Conservation (phyloP, 2,329 filamentous ascomycete species). For the Diaporthe ilicicola region DNA sequence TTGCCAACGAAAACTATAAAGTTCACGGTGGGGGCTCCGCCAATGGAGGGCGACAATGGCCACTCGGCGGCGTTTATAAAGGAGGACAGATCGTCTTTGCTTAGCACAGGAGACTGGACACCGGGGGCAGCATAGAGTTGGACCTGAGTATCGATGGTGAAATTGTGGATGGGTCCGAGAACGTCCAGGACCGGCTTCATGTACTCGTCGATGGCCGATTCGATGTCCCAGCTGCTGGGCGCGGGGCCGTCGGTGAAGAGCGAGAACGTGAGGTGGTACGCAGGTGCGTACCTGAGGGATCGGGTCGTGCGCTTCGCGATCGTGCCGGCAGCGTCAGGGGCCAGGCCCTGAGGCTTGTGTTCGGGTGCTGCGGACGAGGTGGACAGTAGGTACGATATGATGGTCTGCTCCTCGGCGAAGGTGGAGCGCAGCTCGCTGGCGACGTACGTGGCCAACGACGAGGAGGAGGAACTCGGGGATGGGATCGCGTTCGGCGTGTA, state of each 20-base stretch:
- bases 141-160: conserved; percentile 95
- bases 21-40: conserved; percentile 91
- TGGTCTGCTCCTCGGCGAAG: conserved; percentile 89
- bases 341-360: conserved; percentile 54
- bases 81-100: conserved; percentile 86
- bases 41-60: conserved; percentile 94
- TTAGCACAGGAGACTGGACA: conserved; percentile 71
- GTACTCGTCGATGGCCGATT: conserved; percentile 81
- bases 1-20: conserved; percentile 92
- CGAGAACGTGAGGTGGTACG: conserved; percentile 95
- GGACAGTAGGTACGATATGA: conserved; percentile 78
- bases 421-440: conserved; percentile 79
- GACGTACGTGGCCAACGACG: conserved; percentile 78
- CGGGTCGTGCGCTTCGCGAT: conserved; percentile 78
- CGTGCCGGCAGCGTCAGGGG: conserved; percentile 61
- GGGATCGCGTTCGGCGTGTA: conserved; percentile 77
- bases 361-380: conserved; percentile 56
- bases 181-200: conserved; percentile 83
- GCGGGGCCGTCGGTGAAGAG: conserved; percentile 82
- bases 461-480: conserved; percentile 73
- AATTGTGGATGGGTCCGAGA: conserved; percentile 86
- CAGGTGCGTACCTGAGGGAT: conserved; percentile 89
- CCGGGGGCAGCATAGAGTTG: conserved; percentile 86
- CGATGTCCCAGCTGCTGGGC: conserved; percentile 92
- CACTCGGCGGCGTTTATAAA: conserved; percentile 99